Evolutionary conservation across 306 rosid species (phyloP), one percentile per base, ranked within the genome.

Genomic region (Cyamopsis tetragonoloba): DNA sequence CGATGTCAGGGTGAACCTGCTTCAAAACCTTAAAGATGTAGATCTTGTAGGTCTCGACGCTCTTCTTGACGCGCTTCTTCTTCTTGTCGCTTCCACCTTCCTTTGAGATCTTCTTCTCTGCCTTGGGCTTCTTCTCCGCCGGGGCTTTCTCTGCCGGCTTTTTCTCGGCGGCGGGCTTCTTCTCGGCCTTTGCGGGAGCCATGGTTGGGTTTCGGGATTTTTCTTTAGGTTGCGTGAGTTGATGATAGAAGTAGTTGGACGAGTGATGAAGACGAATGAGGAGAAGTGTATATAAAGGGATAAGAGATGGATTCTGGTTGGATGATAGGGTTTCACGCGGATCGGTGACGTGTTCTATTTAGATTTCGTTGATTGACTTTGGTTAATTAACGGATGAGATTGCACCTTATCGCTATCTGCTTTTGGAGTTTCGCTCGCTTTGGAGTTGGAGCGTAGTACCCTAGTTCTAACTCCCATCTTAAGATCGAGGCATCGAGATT

Each of bases 21-120:
- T 89, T 89, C 13, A 89, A 26, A 0, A 89, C 96, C 84, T 89
- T 89, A 88, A 89, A 89, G 58, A 89, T 86, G 71, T 89, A 89
- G 34, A 86, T 89, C 84, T 89, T 89, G 77, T 89, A 86, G 0
- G 96, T 86, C 71, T 89, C 96, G 0, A 42, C 68, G 79, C 82
- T 83, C 82, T 87, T 89, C 77, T 89, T 89, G 12, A 10, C 13
- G 8, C 76, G 63, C 83, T 66, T 86, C 83, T 86, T 89, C 86
- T 84, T 89, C 87, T 84, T 89, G 35, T 89, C 88, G 30, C 77
- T 77, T 3, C 79, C 83, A 3, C 89, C 84, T 1, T 87, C 95
- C 74, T 85, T 90, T 0, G 90, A 66, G 72, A 90, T 80, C 84
- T 87, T 85, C 87, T 90, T 89, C 88, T 85, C 95, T 0, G 87